Evolutionary conservation across 2,329 filamentous ascomycete genomes (phyloP), one percentile per base, ranked within the genome.

Genomic region (Leptodontidium sp.): DNA sequence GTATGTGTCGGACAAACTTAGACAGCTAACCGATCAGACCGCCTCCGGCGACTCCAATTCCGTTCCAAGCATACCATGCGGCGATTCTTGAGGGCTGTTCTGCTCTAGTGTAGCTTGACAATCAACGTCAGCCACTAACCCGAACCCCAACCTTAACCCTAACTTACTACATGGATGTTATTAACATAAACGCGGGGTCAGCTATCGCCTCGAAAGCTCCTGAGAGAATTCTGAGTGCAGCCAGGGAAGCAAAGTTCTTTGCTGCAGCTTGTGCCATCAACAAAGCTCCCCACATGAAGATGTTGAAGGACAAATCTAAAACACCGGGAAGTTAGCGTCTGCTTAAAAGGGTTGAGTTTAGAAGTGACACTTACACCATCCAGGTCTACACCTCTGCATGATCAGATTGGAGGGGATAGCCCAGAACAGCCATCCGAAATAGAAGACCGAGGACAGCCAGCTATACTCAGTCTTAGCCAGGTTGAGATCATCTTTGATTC

Each of bases 31-130:
- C 89, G 9, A 90, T 75, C 0, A 84, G 82, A 0, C 87, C 85
- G 38, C 67, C 87, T 65, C 87, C 85, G 82, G 88, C 87, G 17
- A 86, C 87, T 5, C 86, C 87, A n/a, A 89, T 81, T 2, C 87
- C 87, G 69, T 88, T 88, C 1, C 84, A 86, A 70, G 84, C 85
- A 73, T 87, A 88, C 76, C 85, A 88, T 0, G 82, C 79, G 65
- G 85, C 85, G 14, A 89, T 87, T 0, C 88, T 81, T 3, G 86
- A 81, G 0, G 89, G 88, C 73, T 91, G 89, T 73, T 91, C 86
- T 2, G 83, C 81, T 11, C 88, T 82, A 1, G 87, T 90, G 73
- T 90, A 84, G 84, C 57, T 61, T n/a, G 29, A 32, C 4, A 32
- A 32, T 32, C 29, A 32, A 32, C 3, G 29, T 32, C 29, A 32